Conservation (phyloP, 2,329 filamentous ascomycete species). For the Curvularia verruculosa region DNA sequence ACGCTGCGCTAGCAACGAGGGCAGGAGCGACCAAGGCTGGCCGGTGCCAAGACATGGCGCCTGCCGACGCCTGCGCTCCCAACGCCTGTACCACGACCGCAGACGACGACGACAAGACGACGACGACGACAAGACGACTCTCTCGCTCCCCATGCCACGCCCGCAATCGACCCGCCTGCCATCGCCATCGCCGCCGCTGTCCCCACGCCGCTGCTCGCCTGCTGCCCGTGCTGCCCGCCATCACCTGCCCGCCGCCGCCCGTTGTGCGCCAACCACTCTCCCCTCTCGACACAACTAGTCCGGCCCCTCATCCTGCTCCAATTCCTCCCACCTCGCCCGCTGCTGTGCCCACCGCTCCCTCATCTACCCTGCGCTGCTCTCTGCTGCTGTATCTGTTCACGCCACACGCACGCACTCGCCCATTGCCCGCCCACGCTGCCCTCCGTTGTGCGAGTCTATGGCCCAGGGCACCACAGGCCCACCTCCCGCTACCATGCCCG, state of each 20-base stretch:
- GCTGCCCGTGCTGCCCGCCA: not conserved
- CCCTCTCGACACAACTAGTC: constrained; percentile 16
- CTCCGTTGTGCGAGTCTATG: constrained; percentile 31
- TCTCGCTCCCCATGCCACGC: not conserved
- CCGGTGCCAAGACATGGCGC: constrained; percentile 16
- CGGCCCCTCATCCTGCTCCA: constrained; percentile 22
- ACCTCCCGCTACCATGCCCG: constrained; percentile 37
- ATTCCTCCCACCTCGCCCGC: constrained; percentile 20
- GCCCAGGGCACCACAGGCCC: constrained; percentile 44
- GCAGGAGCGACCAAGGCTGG: constrained; percentile 3
- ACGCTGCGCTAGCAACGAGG: too few species aligned
- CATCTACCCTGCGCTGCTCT: constrained; percentile 21
- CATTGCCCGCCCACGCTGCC: not conserved
- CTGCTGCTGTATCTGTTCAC: not conserved
- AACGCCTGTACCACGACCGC: constrained; percentile 15
- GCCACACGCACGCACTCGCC: not conserved
- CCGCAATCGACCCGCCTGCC: not conserved
- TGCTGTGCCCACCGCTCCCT: constrained; percentile 17
- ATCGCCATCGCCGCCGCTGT: not conserved
- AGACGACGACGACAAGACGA: constrained; percentile 2
- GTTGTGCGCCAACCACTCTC: not conserved
- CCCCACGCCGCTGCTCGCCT: not conserved
- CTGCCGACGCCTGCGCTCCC: constrained; percentile 18
- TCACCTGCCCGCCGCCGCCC: not conserved
- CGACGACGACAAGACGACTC: too few species aligned